phyloP scores from a whole-genome alignment of 148 eudicot genomes.

The Rhododendron henanense region DNA sequence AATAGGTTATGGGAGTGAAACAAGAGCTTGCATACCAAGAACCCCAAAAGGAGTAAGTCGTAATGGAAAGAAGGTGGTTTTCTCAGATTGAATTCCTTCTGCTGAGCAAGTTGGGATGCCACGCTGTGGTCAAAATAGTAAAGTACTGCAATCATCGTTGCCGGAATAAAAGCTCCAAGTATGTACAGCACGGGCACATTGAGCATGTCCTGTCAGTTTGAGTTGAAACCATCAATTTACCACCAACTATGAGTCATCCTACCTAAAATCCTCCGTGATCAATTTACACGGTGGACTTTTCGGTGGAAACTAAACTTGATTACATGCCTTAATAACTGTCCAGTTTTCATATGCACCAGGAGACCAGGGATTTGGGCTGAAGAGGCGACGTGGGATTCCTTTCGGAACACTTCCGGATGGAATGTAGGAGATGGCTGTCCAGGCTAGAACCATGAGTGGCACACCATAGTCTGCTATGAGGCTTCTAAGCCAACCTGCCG shows the following conservation, averaged over 20 bases:
- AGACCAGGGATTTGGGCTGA: conserved; percentile 99
- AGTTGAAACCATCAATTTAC: neutral
- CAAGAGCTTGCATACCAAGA: conserved; percentile 47
- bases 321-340: conserved; percentile 69
- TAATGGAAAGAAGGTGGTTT: conserved; percentile 96
- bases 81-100: conserved; percentile 85
- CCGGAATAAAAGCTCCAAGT: conserved; percentile 93
- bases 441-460: conserved; percentile 90
- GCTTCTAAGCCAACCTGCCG: conserved; percentile 34
- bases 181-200: conserved; percentile 78
- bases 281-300: neutral
- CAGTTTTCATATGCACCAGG: conserved; percentile 93
- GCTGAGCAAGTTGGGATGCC: conserved; percentile 98
- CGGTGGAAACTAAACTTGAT: conserved; percentile 19
- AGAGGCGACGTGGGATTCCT: conserved; percentile 86
- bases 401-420: conserved; percentile 72
- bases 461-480: conserved; percentile 96
- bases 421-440: conserved; percentile 91
- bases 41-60: conserved; percentile 90
- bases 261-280: neutral
- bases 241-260: neutral
- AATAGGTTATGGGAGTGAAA: neutral
- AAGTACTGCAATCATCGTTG: conserved; percentile 98
- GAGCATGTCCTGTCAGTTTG: conserved; percentile 73
- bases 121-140: conserved; percentile 99